A percentile compares a stretch with the other conserved stretches of the same genome.
Evolutionary conservation across 495 filamentous ascomycete genomes (phyloP).

Genomic region (Gamarada debralockiae): DNA sequence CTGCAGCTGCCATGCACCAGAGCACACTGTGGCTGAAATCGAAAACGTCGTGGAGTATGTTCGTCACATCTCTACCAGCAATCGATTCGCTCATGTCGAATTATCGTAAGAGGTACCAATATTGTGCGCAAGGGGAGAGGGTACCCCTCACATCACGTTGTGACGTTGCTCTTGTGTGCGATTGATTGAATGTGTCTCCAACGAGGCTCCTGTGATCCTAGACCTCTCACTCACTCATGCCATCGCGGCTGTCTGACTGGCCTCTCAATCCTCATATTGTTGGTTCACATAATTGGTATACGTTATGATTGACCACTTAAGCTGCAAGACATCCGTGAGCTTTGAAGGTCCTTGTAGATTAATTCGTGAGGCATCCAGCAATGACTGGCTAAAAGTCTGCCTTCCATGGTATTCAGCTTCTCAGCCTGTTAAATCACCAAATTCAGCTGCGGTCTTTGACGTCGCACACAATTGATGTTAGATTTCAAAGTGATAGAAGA

Average conservation of each 20-base stretch:
- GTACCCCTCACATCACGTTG: constrained; percentile 1
- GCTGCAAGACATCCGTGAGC: constrained; percentile 14
- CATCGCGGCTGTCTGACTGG: too few relatives aligned
- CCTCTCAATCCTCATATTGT: too few relatives aligned
- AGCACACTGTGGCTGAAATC: constrained; percentile 6
- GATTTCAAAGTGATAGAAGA: too few relatives aligned
- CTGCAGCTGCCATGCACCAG: too few relatives aligned
- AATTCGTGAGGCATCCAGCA: background rate
- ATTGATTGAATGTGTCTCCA: background rate
- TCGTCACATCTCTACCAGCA: too few relatives aligned
- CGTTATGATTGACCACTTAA: constrained; percentile 4
- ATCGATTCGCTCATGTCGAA: background rate
- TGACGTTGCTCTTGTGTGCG: background rate
- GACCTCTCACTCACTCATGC: too few relatives aligned
- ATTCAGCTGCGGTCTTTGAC: background rate
- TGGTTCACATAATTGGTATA: too few relatives aligned
- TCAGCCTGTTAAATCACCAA: too few relatives aligned
- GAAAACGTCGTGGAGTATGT: too few relatives aligned
- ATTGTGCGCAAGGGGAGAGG: too few relatives aligned
- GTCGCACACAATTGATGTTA: background rate
- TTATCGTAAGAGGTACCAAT: background rate
- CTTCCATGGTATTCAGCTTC: too few relatives aligned
- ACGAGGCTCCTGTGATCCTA: constrained; percentile 2
- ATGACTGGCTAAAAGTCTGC: background rate
- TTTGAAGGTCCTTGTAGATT: background rate